Evolutionary conservation across 2,329 filamentous ascomycete genomes (phyloP).

Genomic region (Pyrenophora tritici-repentis): DNA sequence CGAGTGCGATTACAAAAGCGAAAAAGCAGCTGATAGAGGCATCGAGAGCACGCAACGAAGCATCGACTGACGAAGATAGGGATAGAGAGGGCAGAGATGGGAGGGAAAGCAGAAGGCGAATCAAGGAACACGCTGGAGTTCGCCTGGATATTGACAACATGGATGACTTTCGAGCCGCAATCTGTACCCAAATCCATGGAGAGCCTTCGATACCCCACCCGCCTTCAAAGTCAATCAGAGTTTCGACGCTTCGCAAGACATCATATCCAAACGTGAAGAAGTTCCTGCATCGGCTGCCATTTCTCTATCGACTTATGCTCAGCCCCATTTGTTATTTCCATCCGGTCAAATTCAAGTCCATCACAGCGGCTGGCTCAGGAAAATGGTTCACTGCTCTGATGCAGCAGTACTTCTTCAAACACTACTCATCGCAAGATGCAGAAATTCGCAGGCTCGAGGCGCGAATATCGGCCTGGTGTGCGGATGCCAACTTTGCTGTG

Average conservation of each 20-base stretch:
- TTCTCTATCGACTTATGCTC: conserved; percentile 56
- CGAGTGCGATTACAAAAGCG: conserved; percentile 38
- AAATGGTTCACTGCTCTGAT: conserved; percentile 57
- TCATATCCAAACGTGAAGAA: conserved; percentile 48
- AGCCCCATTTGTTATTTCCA: conserved; percentile 59
- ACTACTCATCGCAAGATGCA: conserved; percentile 51
- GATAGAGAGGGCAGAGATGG: conserved; percentile 26
- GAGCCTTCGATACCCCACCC: conserved; percentile 57
- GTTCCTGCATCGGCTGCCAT: conserved; percentile 57
- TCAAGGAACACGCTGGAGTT: conserved; percentile 8
- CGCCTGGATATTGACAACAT: conserved; percentile 47
- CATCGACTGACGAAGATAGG: conserved; percentile 34
- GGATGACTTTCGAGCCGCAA: conserved; percentile 54
- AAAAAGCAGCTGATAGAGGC: conserved; percentile 30
- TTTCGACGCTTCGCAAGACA: conserved; percentile 55
- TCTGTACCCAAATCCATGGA: conserved; percentile 55
- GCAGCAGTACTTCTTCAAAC: conserved; percentile 56
- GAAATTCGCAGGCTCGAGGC: conserved; percentile 54
- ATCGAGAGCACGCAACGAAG: conserved; percentile 28
- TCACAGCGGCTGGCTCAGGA: conserved; percentile 57
- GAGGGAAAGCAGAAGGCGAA: conserved; percentile 7
- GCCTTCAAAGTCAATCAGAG: conserved; percentile 54
- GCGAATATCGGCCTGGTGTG: conserved; percentile 56
- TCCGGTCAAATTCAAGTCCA: conserved; percentile 55
- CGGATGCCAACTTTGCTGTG: conserved; percentile 59